These are phyloP conservation scores for Moringa oleifera DNA, from an alignment of 345 rosid species.

Conservation along the genomic window DNA sequence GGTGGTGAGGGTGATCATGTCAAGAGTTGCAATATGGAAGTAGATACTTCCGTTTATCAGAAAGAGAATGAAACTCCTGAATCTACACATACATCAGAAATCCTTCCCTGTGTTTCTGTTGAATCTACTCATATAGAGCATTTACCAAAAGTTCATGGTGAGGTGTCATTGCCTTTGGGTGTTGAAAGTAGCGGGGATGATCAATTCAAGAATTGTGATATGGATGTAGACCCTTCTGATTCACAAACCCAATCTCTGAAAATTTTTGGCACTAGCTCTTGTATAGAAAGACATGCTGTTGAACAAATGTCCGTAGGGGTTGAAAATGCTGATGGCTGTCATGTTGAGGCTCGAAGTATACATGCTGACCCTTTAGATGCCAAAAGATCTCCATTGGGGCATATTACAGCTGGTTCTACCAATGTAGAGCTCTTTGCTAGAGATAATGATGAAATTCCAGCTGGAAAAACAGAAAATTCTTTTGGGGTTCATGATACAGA, in stretches of 20 bases:
- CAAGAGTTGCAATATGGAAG: slow-evolving; percentile 8
- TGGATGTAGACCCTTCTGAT: no score
- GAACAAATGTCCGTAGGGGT: slow-evolving; percentile 9
- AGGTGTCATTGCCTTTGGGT: no score
- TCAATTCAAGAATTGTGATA: no score
- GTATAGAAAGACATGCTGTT: slow-evolving; percentile 11
- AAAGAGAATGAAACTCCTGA: no score
- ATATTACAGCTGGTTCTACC: slow-evolving; percentile 13
- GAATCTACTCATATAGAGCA: no score
- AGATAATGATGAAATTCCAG: neutral
- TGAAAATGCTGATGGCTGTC: slow-evolving; percentile 7
- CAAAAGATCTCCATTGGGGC: slow-evolving; percentile 2
- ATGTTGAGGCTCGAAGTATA: slow-evolving; percentile 9
- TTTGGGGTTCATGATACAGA: neutral
- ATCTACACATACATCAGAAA: no score
- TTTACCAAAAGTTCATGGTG: no score
- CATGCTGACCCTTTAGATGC: slow-evolving; percentile 9
- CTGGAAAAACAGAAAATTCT: slow-evolving; percentile 8
- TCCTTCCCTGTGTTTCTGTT: no score
- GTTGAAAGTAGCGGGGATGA: no score
- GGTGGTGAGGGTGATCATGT: slow-evolving; percentile 9
- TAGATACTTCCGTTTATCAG: no score
- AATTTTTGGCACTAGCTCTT: slow-evolving; percentile 7
- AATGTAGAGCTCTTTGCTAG: slow-evolving; percentile 1
- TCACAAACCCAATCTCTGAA: slow-evolving; percentile 3